These are phyloP conservation scores for Epichloe sylvatica DNA, from an alignment of 2,329 filamentous ascomycete species.

Conservation along the genomic window DNA sequence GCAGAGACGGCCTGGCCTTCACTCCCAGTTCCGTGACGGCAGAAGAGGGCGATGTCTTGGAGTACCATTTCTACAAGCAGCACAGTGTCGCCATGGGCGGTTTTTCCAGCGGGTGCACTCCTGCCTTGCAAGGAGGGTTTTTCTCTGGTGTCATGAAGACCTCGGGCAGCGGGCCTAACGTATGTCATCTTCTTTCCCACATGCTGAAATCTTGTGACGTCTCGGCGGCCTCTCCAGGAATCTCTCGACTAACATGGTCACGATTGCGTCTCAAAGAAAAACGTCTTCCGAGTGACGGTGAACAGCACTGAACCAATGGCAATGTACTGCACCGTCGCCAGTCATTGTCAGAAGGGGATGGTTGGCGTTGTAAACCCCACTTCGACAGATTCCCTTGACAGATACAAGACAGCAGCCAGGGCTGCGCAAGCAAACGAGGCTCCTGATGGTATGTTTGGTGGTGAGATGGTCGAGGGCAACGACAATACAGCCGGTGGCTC, in stretches of 20 bases:
- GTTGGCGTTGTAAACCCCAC: slow-evolving; percentile 17
- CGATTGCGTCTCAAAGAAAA: slow-evolving; percentile 1
- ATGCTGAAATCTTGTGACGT: neutral
- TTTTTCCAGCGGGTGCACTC: slow-evolving; percentile 34
- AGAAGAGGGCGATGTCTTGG: slow-evolving; percentile 30
- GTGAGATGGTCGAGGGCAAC: slow-evolving; percentile 2
- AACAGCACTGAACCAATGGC: slow-evolving; percentile 17
- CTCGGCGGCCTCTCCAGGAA: neutral
- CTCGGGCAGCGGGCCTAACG: neutral
- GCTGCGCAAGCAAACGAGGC: slow-evolving; percentile 4
- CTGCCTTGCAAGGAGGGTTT: slow-evolving; percentile 10
- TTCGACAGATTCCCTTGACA: slow-evolving; percentile 9
- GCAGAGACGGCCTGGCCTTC: slow-evolving; percentile 29
- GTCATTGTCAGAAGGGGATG: slow-evolving; percentile 20
- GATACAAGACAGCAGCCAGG: slow-evolving; percentile 7
- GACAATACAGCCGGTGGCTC: neutral
- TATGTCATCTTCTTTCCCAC: slow-evolving; percentile 1
- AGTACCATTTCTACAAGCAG: slow-evolving; percentile 35
- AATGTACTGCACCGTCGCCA: slow-evolving; percentile 16
- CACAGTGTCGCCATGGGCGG: slow-evolving; percentile 33
- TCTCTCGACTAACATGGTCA: slow-evolving; percentile 2
- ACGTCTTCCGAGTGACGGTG: slow-evolving; percentile 14
- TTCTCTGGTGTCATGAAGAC: slow-evolving; percentile 8
- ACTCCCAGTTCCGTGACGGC: slow-evolving; percentile 19
- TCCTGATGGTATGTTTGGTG: slow-evolving; percentile 7